A percentile compares a stretch with the other conserved stretches of the same genome.
phyloP scores from a whole-genome alignment of 2,329 filamentous ascomycete species.

The Leptoxyphium fumago region DNA sequence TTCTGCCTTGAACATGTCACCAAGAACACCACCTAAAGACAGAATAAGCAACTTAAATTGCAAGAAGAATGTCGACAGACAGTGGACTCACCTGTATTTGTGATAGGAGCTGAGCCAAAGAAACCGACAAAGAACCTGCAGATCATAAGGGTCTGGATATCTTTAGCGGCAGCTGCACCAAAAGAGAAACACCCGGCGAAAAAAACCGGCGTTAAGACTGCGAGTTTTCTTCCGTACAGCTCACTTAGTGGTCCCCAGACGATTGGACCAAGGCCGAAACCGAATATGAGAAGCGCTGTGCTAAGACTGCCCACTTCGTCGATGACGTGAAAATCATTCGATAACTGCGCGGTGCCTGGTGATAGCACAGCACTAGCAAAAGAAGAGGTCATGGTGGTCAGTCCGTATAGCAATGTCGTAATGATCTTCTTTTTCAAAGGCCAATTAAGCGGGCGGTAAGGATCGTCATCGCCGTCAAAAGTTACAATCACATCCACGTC shows the following conservation, averaged over 20 bases:
- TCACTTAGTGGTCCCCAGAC: conserved; percentile 27
- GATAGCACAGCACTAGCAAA: conserved; percentile 50
- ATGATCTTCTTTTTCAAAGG: conserved; percentile 28
- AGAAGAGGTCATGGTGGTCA: conserved; percentile 36
- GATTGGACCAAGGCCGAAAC: conserved; percentile 29
- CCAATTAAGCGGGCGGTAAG: conserved; percentile 49
- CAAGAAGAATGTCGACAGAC: too few relatives aligned
- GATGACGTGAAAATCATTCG: conserved; percentile 43
- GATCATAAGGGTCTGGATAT: conserved; percentile 13
- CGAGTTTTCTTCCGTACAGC: conserved; percentile 17
- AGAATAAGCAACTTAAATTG: neutral
- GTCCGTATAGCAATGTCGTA: conserved; percentile 32
- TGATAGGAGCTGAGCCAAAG: conserved; percentile 44
- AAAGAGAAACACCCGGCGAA: conserved; percentile 18
- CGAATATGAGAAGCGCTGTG: conserved; percentile 52
- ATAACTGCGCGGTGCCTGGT: conserved; percentile 47
- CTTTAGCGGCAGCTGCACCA: conserved; percentile 12
- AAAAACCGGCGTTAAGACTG: conserved; percentile 17
- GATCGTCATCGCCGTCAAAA: conserved; percentile 42
- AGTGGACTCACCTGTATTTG: conserved; percentile 35
- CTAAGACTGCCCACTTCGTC: conserved; percentile 44
- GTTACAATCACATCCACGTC: conserved; percentile 31
- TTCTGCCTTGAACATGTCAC: conserved; percentile 47
- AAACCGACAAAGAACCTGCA: conserved; percentile 19
- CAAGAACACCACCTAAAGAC: conserved; percentile 43